Evolutionary conservation across 305 asterid genomes (phyloP).

Genomic region (Monarda citriodora): DNA sequence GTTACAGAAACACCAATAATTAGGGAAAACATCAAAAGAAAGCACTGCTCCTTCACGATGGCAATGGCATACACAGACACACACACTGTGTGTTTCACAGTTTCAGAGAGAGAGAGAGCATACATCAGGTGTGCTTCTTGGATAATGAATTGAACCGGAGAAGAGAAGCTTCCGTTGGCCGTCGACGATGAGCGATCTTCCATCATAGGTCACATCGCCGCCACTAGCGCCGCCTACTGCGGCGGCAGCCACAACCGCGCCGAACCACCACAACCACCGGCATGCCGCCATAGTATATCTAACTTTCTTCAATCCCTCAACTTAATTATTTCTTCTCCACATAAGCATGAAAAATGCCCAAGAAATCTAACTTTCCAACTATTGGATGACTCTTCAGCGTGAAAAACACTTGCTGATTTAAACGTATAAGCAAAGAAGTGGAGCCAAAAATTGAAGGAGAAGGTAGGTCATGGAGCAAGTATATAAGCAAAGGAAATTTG

Average conservation of each 20-base stretch:
- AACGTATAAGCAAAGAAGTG: slow-evolving; percentile 36
- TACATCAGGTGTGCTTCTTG: slow-evolving; percentile 95
- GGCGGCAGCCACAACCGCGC: slow-evolving; percentile 20
- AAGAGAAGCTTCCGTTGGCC: slow-evolving; percentile 70
- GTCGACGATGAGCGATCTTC: slow-evolving; percentile 65
- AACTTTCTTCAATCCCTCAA: neutral
- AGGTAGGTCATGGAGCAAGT: slow-evolving; percentile 16
- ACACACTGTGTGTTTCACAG: too few relatives aligned
- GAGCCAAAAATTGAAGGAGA: slow-evolving; percentile 21
- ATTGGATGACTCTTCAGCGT: slow-evolving; percentile 15
- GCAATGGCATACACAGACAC: too few relatives aligned
- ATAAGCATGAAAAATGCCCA: neutral
- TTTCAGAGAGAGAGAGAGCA: too few relatives aligned
- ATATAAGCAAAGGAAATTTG: slow-evolving; percentile 2
- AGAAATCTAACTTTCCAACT: slow-evolving; percentile 4
- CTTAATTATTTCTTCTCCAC: neutral
- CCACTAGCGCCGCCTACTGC: slow-evolving; percentile 28
- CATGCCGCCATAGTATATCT: slow-evolving; percentile 3
- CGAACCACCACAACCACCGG: slow-evolving; percentile 19
- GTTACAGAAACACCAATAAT: neutral
- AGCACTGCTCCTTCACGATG: neutral
- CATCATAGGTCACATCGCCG: slow-evolving; percentile 64
- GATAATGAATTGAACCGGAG: slow-evolving; percentile 97
- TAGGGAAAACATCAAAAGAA: neutral
- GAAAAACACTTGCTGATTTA: neutral